These are phyloP conservation scores for Alectoria sarmentosa DNA, from an alignment of 495 filamentous ascomycete species.

Conservation along the genomic window DNA sequence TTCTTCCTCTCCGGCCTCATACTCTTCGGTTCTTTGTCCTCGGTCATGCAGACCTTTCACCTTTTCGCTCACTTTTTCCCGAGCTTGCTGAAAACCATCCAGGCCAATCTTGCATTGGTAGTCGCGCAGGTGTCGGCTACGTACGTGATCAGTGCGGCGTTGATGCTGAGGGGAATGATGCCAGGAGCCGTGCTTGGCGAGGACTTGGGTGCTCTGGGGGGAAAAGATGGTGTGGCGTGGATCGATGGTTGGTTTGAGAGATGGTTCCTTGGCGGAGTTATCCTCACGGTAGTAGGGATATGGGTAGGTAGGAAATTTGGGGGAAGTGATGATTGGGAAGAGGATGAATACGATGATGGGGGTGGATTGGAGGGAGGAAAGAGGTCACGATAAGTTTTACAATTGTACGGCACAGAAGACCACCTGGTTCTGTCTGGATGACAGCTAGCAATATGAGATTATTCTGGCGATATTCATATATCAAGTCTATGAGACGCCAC, in stretches of 20 bases:
- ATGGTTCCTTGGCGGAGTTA: slow-evolving; percentile 63
- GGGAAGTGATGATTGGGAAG: slow-evolving; percentile 42
- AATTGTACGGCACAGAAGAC: neutral
- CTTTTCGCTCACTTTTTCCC: slow-evolving; percentile 66
- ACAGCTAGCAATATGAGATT: neutral
- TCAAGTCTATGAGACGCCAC: neutral
- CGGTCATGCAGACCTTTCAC: slow-evolving; percentile 66
- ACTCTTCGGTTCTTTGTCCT: slow-evolving; percentile 66
- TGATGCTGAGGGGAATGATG: slow-evolving; percentile 66
- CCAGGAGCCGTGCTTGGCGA: slow-evolving; percentile 63
- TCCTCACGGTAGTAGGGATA: slow-evolving; percentile 56
- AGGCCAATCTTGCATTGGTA: slow-evolving; percentile 64
- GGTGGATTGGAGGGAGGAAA: slow-evolving; percentile 65
- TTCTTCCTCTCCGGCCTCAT: slow-evolving; percentile 73
- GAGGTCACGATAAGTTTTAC: slow-evolving; percentile 18
- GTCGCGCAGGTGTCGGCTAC: slow-evolving; percentile 70
- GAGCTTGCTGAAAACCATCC: slow-evolving; percentile 47
- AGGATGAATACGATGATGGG: slow-evolving; percentile 51
- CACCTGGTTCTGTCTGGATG: neutral
- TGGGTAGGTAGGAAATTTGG: slow-evolving; percentile 58
- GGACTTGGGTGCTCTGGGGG: slow-evolving; percentile 63
- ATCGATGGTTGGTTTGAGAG: slow-evolving; percentile 85
- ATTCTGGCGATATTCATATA: neutral
- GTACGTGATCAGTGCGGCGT: slow-evolving; percentile 68
- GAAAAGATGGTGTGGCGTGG: slow-evolving; percentile 52